Evolutionary conservation across 2,329 filamentous ascomycete species (phyloP).

Genomic region (Colletotrichum liriopes): DNA sequence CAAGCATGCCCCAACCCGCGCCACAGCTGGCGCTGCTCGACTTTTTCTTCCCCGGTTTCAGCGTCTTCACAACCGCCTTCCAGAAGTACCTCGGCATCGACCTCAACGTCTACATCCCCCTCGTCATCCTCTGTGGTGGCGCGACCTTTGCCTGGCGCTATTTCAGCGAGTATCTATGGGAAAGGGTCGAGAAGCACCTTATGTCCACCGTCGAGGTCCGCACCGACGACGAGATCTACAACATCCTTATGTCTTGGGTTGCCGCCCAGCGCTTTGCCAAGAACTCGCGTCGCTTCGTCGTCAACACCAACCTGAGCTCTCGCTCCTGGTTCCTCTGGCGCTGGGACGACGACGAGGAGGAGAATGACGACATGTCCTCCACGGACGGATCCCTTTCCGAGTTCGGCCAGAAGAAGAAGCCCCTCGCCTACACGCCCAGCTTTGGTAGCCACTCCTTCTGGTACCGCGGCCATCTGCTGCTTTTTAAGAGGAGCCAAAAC

Average conservation of each 20-base stretch:
- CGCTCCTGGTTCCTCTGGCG: conserved; percentile 66
- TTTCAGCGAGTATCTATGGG: conserved; percentile 63
- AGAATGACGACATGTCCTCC: conserved; percentile 59
- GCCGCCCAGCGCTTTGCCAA: conserved; percentile 74
- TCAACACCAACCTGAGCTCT: conserved; percentile 73
- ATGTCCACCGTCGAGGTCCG: conserved; percentile 78
- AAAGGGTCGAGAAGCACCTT: conserved; percentile 67
- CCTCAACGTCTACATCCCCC: conserved; percentile 73
- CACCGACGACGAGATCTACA: conserved; percentile 81
- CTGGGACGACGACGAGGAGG: conserved; percentile 61
- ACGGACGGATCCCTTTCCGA: conserved; percentile 21
- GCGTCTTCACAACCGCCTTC: conserved; percentile 67
- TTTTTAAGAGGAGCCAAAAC: conserved; percentile 69
- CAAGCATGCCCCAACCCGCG: conserved; percentile 10
- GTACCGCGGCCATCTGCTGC: conserved; percentile 72
- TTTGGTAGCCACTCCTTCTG: conserved; percentile 79
- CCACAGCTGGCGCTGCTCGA: conserved; percentile 69
- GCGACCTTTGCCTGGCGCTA: conserved; percentile 69
- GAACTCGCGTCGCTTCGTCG: conserved; percentile 74
- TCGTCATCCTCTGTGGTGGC: conserved; percentile 66
- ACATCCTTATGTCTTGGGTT: conserved; percentile 81
- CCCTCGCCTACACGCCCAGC: conserved; percentile 75
- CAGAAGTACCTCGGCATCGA: conserved; percentile 74
- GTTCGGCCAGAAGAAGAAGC: conserved; percentile 59
- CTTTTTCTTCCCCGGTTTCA: conserved; percentile 77